These are phyloP conservation scores for Nitzschia sp. DNA, from an alignment of 108 stramenopile genomes.

Conservation along the genomic window DNA sequence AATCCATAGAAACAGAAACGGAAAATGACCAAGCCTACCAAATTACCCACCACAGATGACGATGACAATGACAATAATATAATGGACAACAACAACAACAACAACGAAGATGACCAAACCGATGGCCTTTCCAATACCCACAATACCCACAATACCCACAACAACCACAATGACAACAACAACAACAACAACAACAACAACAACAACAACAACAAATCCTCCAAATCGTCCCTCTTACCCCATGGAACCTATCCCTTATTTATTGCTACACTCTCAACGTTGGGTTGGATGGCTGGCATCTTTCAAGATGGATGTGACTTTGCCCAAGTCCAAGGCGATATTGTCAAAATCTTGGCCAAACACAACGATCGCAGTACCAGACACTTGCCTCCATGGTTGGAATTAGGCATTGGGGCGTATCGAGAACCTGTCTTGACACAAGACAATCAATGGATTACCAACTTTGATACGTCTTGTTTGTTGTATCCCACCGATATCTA, in stretches of 20 bases:
- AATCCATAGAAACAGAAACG: too few relatives aligned
- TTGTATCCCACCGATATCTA: conserved; percentile 48
- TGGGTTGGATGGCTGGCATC: conserved; percentile 49
- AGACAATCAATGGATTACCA: conserved; percentile 29
- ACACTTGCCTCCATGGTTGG: conserved; percentile 46
- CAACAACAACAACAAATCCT: too few relatives aligned
- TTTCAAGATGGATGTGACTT: conserved; percentile 63
- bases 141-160: too few relatives aligned
- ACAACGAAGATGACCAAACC: too few relatives aligned
- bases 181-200: too few relatives aligned
- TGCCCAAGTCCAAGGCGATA: conserved; percentile 38
- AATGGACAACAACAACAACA: too few relatives aligned
- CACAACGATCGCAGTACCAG: conserved; percentile 6
- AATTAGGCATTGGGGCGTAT: conserved; percentile 63
- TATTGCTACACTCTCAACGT: conserved; percentile 38
- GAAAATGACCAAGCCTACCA: too few relatives aligned
- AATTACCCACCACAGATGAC: too few relatives aligned
- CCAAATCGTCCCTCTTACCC: conserved; percentile 14
- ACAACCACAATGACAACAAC: too few relatives aligned
- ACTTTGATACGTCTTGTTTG: conserved; percentile 28
- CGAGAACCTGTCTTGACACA: conserved; percentile 35
- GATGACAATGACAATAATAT: too few relatives aligned
- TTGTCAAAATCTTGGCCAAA: conserved; percentile 42
- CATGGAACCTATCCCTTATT: conserved; percentile 45
- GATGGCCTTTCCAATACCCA: too few relatives aligned